Base-by-base conservation (phyloP, 345 rosid species). In the Aethionema arabicum region DNA sequence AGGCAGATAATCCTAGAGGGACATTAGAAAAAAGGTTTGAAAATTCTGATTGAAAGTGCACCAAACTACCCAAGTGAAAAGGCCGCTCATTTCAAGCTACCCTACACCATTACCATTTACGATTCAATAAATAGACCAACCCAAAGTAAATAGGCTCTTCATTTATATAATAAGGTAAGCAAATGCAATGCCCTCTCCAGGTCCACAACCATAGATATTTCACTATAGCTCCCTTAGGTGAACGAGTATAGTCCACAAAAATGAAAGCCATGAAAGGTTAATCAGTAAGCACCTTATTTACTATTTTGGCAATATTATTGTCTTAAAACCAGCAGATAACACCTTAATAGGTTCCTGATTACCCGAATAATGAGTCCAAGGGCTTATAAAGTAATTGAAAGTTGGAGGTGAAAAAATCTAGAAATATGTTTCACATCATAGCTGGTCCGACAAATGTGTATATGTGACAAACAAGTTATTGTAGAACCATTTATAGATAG, bases 51-150 rank as follows among this genome's bases (percentile, higher is more conserved):
- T 29, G 45, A 12, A 9, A 46, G 53, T 38, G n/a, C 52, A 69
- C 57, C 39, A 69, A 36, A 12, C 52, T 31, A 69, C 56, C 4
- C 36, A 53, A 21, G 44, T 53, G 56, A 47, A 38, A 44, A 38
- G 0, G 3, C 16, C 13, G 11, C 2, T 21, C 27, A 21, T 21
- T 2, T 21, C 27, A n/a, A 69, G 44, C 31, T 44, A 38, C 32
- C 15, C 12, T 32, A 16, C 52, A 49, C 43, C 43, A 58, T 32
- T 50, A 32, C 37, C 30, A 27, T 15, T 52, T 9, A 7, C 66
- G 31, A 32, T 51, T 37, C 37, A 68, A 3, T 9, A 21, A 44
- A 46, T 21, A 32, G 8, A 65, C 29, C 21, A 44, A 36, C 53
- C 21, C 0, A 46, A 14, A 51, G 52, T n/a, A 27, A 31, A 30